Evolutionary conservation across 129 eudicot genomes (phyloP).

Genomic region (Gnaphalium uliginosum): DNA sequence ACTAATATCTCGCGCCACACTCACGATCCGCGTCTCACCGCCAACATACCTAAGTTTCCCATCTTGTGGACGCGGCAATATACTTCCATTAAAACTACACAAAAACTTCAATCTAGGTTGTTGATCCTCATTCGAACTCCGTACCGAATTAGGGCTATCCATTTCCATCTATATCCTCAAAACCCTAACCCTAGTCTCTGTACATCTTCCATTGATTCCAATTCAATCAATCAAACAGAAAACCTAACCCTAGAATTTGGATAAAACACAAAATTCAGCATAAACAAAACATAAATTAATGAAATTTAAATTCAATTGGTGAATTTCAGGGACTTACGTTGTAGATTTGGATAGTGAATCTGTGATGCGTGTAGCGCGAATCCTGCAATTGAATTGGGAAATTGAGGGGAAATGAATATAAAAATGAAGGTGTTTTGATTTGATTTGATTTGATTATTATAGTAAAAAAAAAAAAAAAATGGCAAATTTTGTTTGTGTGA

Average conservation of each 20-base stretch:
- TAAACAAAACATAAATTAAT: conserved; percentile 8
- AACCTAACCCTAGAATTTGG: background rate
- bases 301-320: too few species aligned
- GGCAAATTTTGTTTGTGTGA: background rate
- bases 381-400: conserved; percentile 11
- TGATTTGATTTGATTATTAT: too few species aligned
- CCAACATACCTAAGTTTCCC: conserved; percentile 98
- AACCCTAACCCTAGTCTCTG: background rate
- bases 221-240: background rate
- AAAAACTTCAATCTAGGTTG: conserved; percentile 71
- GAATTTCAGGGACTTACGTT: conserved; percentile 15
- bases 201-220: background rate
- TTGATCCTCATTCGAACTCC: conserved; percentile 21
- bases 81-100: conserved; percentile 89
- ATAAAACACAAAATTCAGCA: conserved; percentile 2
- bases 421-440: conserved; percentile 4
- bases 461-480: conserved; percentile 10
- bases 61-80: conserved; percentile 90
- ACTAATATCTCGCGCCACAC: conserved; percentile 58
- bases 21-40: conserved; percentile 89
- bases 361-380: conserved; percentile 2
- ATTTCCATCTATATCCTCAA: background rate
- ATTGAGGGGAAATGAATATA: background rate
- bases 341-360: background rate
- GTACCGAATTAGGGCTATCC: conserved; percentile 12